A percentile compares a stretch with the other conserved stretches of the same genome.
These are phyloP conservation scores for Vitellaria paradoxa DNA, from an alignment of 179 eudicot genomes.

Conservation along the genomic window DNA sequence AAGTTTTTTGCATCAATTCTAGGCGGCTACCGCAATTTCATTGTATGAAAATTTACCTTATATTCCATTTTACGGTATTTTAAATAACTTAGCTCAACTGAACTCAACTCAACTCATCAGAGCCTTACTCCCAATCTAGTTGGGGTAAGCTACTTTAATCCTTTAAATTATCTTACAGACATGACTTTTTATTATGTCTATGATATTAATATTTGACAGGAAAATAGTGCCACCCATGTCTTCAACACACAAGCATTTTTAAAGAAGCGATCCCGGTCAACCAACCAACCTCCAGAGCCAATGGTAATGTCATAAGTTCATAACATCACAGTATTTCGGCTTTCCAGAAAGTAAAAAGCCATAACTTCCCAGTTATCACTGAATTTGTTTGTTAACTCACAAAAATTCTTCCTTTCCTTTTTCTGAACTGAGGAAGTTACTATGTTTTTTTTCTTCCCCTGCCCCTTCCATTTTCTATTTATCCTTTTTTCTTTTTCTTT, in stretches of 20 bases:
- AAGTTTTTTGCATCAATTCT: constrained; percentile 91
- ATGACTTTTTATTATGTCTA: constrained; percentile 4
- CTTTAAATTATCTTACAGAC: neutral
- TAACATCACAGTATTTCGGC: no score
- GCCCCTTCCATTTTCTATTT: no score
- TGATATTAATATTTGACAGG: constrained; percentile 44
- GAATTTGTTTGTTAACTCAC: neutral
- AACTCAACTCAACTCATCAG: no score
- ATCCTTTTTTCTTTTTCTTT: neutral
- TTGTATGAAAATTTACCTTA: constrained; percentile 46
- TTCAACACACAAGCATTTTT: constrained; percentile 94
- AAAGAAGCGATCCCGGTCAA: constrained; percentile 93
- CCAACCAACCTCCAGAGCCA: constrained; percentile 83
- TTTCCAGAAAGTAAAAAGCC: no score
- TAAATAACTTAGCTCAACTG: neutral
- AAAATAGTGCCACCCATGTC: constrained; percentile 88
- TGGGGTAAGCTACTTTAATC: no score
- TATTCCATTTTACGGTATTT: neutral
- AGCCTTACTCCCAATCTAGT: no score
- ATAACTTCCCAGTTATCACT: neutral
- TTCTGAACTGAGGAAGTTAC: neutral
- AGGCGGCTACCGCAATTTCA: constrained; percentile 94
- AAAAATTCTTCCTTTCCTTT: neutral
- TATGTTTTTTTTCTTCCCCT: neutral
- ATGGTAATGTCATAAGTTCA: constrained; percentile 49